Conservation (phyloP, 768 basidiomycete genomes). For the Multifurca ochricompacta region DNA sequence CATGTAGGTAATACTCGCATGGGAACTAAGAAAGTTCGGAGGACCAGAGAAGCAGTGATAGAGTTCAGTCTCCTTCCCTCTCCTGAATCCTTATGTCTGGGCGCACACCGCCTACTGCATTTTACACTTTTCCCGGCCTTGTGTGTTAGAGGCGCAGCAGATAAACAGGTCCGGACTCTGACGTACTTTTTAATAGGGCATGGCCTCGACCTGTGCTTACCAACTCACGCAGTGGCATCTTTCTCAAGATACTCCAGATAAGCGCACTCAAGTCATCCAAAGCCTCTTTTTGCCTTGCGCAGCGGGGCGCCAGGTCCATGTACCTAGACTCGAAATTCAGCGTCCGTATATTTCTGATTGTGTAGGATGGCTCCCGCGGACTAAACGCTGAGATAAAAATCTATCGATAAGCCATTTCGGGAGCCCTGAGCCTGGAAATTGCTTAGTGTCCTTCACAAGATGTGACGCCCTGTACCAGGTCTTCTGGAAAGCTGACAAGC, state of each 20-base stretch:
- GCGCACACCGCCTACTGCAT: not conserved
- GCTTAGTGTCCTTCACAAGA: not conserved
- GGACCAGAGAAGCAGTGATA: not conserved
- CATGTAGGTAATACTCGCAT: too few relatives aligned
- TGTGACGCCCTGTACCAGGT: not conserved
- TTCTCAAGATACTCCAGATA: too few relatives aligned
- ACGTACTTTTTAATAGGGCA: not conserved
- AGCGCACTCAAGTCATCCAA: not conserved
- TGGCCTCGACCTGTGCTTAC: not conserved
- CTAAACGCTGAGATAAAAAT: conserved; percentile 5
- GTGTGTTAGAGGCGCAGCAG: not conserved
- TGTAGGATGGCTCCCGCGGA: conserved; percentile 7
- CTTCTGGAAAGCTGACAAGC: not conserved
- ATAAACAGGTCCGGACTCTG: not conserved
- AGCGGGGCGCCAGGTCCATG: not conserved
- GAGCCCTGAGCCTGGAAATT: not conserved
- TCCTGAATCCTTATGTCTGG: not conserved
- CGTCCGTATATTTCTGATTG: conserved; percentile 1
- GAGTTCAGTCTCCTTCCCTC: too few relatives aligned
- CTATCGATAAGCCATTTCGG: conserved; percentile 5
- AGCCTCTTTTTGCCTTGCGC: not conserved
- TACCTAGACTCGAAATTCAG: not conserved
- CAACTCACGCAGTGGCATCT: not conserved
- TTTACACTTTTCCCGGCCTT: not conserved
- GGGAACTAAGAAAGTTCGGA: not conserved